Base-by-base conservation (phyloP, 257 asterid genomes). In the Capsicum chinense region DNA sequence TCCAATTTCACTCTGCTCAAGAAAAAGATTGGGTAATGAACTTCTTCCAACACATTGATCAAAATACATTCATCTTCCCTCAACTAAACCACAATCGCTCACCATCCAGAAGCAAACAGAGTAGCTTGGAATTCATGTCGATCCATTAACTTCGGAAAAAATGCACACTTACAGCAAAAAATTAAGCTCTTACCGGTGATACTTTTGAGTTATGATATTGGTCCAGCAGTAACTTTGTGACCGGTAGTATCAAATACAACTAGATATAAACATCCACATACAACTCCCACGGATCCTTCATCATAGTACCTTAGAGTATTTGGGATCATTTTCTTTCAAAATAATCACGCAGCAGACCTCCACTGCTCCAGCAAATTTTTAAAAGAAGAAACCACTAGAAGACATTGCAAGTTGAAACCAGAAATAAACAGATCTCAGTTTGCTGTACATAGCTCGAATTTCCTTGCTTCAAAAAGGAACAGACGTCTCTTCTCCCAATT, bases 401-500 rank as follows among this genome's bases (percentile, higher is more conserved):
- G 63, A 35, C 9, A 62, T 42, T 62, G 8, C 26, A 47, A 26
- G 52, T 9, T 76, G 62, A 54, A 42, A 33, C 82, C 44, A 52
- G 7, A 54, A 84, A 85, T 56, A 35, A 85, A 15, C 26, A 16
- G 79, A 35, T 17, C 35, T 71, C 44, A 54, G 57, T 62, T 33
- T 26, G 26, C 21, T 56, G 52, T 63, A 26, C 48, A 81, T 13
- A 37, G 47, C 83, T 63, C 64, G 83, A 76, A 69, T 63, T 70
- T 70, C 86, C 89, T 74, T 82, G 59, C 85, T 80, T 83, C 84
- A 86, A 52, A 69, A 48, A 79, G 14, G 39, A 9, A 37, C 79
- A 54, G 39, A 5, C 8, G 59, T 56, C 62, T 78, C 82, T 78
- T 78, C 7, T 15, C 62, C 81, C 82, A 33, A 78, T 14, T 54